A percentile compares a stretch with the other conserved stretches of the same genome.
phyloP scores from a whole-genome alignment of 805 yeast genomes.

The Scheffersomyces amazonensis region DNA sequence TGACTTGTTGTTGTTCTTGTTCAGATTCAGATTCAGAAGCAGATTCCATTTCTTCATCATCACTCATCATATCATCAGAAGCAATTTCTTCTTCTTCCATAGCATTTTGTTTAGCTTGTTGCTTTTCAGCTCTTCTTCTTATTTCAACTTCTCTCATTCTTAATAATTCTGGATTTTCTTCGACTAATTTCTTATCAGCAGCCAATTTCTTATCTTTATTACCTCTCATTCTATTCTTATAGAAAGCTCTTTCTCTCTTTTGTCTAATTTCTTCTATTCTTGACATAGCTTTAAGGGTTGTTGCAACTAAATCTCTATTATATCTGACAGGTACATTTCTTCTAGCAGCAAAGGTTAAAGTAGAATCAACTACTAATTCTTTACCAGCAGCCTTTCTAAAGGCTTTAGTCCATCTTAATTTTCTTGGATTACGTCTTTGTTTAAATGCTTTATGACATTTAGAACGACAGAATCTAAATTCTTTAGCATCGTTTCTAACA shows the following conservation, averaged over 20 bases:
- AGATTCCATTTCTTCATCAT: conserved; percentile 47
- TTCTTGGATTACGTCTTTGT: conserved; percentile 97
- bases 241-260: conserved; percentile 97
- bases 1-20: conserved; percentile 42
- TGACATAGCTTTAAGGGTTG: conserved; percentile 92
- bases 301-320: conserved; percentile 92
- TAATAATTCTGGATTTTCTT: conserved; percentile 82
- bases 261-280: conserved; percentile 94
- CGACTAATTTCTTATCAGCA: conserved; percentile 85
- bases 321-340: conserved; percentile 98
- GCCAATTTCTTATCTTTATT: conserved; percentile 85
- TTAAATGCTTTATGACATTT: conserved; percentile 97
- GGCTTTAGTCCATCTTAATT: conserved; percentile 97
- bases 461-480: conserved; percentile 94
- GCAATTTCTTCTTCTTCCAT: conserved; percentile 43
- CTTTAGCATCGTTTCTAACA: conserved; percentile 97
- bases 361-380: conserved; percentile 95
- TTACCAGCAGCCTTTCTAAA: conserved; percentile 99
- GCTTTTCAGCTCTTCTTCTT: conserved; percentile 69
- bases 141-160: conserved; percentile 92
- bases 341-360: conserved; percentile 93
- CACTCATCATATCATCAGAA: conserved; percentile 38
- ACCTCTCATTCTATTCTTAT: conserved; percentile 98
- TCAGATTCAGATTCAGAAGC: conserved; percentile 42
- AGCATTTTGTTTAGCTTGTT: conserved; percentile 54